A percentile compares a stretch with the other conserved stretches of the same genome.
Evolutionary conservation across 192 early-diverging fungal species (phyloP).

Genomic region (Gonapodya prolifera): DNA sequence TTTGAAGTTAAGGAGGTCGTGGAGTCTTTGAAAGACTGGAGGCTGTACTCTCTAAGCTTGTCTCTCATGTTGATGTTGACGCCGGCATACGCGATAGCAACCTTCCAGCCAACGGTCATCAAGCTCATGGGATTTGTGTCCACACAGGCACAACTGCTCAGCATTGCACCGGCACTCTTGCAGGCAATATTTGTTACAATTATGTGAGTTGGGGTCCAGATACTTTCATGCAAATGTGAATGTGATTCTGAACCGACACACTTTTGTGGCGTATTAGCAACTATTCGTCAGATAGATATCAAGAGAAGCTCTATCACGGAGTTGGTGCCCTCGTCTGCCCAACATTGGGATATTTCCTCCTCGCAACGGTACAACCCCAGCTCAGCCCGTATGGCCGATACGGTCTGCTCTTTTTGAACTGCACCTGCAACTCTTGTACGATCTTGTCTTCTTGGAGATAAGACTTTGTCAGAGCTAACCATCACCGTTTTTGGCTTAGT

Average conservation of each 20-base stretch:
- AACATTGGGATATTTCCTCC: constrained; percentile 31
- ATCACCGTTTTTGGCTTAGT: too few species aligned
- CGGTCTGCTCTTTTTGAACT: not conserved
- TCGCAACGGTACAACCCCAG: not conserved
- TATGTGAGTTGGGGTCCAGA: not conserved
- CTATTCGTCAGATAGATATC: not conserved
- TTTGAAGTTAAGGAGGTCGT: constrained; percentile 19
- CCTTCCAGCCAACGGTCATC: not conserved
- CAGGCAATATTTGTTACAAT: not conserved
- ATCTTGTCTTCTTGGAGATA: too few species aligned
- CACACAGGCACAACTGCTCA: not conserved
- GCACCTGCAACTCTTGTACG: not conserved
- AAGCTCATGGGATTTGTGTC: not conserved
- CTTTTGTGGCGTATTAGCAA: not conserved
- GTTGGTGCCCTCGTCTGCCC: constrained; percentile 14
- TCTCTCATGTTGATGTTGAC: not conserved
- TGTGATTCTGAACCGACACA: not conserved
- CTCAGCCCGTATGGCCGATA: not conserved
- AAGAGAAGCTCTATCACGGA: constrained; percentile 25
- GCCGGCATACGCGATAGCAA: not conserved
- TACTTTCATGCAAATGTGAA: not conserved
- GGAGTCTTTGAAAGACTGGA: not conserved
- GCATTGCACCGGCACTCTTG: not conserved
- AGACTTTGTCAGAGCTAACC: too few species aligned
- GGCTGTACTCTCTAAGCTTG: not conserved